phyloP scores from a whole-genome alignment of 1,284 basidiomycete species.

The Phylloporus gajari region DNA sequence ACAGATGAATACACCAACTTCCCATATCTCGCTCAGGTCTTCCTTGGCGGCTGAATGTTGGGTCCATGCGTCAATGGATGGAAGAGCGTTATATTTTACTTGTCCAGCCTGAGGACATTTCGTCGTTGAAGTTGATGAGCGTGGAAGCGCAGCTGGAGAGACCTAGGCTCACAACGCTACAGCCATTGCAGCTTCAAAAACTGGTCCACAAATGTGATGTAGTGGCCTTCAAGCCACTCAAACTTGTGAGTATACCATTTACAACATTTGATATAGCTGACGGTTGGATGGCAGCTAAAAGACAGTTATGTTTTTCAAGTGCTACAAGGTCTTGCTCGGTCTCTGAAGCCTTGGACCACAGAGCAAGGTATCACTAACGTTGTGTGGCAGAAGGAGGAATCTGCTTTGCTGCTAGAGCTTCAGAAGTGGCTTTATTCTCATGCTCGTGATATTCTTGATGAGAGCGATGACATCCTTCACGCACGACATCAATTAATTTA shows the following conservation, averaged over 20 bases:
- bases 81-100: neutral
- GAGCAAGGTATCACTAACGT: too few relatives aligned
- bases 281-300: too few relatives aligned
- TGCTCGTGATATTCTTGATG: constrained; percentile 59
- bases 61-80: neutral
- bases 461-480: constrained; percentile 61
- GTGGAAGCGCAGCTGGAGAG: neutral
- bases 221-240: too few relatives aligned
- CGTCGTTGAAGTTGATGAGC: constrained; percentile 1
- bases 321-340: too few relatives aligned
- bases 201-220: too few relatives aligned
- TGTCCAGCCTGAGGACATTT: constrained; percentile 1
- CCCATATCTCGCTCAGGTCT: constrained; percentile 5
- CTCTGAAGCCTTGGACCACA: too few relatives aligned
- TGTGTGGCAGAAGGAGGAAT: too few relatives aligned
- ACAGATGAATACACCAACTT: constrained; percentile 8
- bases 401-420: neutral
- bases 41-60: neutral
- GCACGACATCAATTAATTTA: constrained; percentile 60
- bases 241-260: too few relatives aligned
- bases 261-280: too few relatives aligned
- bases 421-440: constrained; percentile 19
- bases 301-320: too few relatives aligned
- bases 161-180: too few relatives aligned
- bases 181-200: too few relatives aligned